Evolutionary conservation across 352 stramenopile genomes (phyloP), one percentile per base, ranked within the genome.

Genomic region (Phytophthora vignae): DNA sequence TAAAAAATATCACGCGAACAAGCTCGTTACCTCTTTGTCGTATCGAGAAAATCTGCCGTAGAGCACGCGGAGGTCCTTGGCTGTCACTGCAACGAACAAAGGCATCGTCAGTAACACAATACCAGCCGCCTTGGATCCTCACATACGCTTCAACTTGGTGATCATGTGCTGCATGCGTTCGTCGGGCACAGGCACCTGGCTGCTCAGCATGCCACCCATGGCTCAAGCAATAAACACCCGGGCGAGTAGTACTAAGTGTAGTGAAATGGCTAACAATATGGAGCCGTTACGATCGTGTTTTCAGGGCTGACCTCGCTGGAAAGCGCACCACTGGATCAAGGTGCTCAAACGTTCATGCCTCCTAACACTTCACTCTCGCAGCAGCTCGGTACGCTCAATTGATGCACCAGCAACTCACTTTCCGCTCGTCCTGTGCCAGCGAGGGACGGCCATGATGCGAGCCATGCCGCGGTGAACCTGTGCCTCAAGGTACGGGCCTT

Each of bases 121-220:
- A 50, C 22, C 27, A 8, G 4, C 29, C 22, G 62, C 17, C 25
- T n/a, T n/a, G n/a, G n/a, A 6, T 11, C 14, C 2, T 21, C 33
- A 63, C 77, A 44, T 60, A 91, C 85, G 55, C 54, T 91, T 90
- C 29, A 93, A 81, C 68, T 86, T 89, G 53, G 71, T 76, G 65
- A 91, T 91, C 67, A 83, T 91, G 36, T 90, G 74, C 69, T 87
- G 74, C 85, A 93, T 93, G 29, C 81, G 81, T 71, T 91, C 79
- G 67, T 91, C 81, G 0, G 83, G 77, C 17, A 82, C 81, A 14
- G 83, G 83, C 58, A 88, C 79, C 55, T 83, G 77, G 55, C 61
- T 76, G 53, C 79, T 88, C n/a, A 86, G 42, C 21, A 84, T 55
- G 10, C 77, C 79, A 29, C 81, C 83, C 83, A 91, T 91, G 19